Evolutionary conservation across 805 yeast genomes (phyloP).

Genomic region (Myxozyma geophila): DNA sequence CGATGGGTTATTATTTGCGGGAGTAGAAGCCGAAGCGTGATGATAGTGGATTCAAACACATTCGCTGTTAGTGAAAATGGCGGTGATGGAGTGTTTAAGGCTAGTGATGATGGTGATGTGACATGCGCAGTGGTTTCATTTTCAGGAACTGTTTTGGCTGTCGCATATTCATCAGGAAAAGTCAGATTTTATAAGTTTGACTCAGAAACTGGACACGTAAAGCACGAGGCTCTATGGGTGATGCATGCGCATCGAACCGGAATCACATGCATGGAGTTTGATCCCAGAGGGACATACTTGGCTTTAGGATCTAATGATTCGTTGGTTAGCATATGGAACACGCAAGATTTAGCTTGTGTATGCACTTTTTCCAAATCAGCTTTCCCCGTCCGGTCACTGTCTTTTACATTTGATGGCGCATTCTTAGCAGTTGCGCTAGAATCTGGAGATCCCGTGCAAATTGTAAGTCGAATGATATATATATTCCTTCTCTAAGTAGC

Average conservation of each 20-base stretch:
- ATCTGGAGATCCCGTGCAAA: conserved; percentile 48
- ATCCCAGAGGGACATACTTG: conserved; percentile 57
- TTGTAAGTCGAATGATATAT: conserved; percentile 41
- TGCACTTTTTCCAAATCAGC: conserved; percentile 39
- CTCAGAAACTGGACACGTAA: conserved; percentile 5
- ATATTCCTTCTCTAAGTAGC: neutral
- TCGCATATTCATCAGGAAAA: conserved; percentile 57
- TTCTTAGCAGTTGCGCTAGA: conserved; percentile 54
- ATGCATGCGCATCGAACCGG: conserved; percentile 58
- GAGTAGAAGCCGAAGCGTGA: neutral
- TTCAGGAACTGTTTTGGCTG: conserved; percentile 46
- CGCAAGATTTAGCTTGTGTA: conserved; percentile 48
- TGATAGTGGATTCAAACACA: neutral
- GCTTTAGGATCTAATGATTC: conserved; percentile 65
- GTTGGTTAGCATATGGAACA: conserved; percentile 56
- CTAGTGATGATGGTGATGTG: conserved; percentile 36
- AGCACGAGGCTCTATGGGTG: conserved; percentile 23
- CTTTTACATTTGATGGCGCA: conserved; percentile 53
- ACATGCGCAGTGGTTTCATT: conserved; percentile 48
- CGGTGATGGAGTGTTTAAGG: neutral
- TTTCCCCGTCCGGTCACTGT: conserved; percentile 51
- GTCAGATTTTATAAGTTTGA: conserved; percentile 41
- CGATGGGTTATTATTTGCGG: conserved; percentile 13
- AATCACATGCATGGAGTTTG: conserved; percentile 53
- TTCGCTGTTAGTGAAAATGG: conserved; percentile 4